Percentiles rank a stretch among this genome's conserved stretches.
These are phyloP conservation scores for Cephalotrichum gorgonifer DNA, from an alignment of 2,329 filamentous ascomycete genomes.

Conservation along the genomic window DNA sequence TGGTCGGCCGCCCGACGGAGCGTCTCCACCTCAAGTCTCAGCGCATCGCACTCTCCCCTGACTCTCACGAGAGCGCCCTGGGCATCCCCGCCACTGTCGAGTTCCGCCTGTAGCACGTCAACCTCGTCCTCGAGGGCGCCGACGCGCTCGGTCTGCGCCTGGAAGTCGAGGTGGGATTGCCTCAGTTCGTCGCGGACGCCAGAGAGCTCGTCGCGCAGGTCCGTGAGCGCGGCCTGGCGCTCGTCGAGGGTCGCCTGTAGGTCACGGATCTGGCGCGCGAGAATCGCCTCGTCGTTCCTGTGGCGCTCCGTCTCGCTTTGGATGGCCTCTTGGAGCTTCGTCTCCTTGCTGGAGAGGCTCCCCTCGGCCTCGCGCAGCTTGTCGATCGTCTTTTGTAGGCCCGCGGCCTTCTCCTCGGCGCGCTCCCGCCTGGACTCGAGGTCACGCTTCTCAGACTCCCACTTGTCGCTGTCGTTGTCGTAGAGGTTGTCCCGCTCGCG, in stretches of 20 bases:
- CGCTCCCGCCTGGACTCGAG: conserved; percentile 56
- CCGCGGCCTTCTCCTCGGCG: conserved; percentile 56
- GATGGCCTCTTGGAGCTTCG: conserved; percentile 55
- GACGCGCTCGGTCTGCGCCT: conserved; percentile 52
- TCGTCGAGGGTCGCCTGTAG: conserved; percentile 61
- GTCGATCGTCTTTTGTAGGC: conserved; percentile 61
- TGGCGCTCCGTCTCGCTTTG: conserved; percentile 61
- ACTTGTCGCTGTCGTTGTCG: conserved; percentile 61
- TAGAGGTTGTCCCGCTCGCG: conserved; percentile 61
- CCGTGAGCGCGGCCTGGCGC: conserved; percentile 55
- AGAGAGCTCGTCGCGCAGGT: conserved; percentile 56
- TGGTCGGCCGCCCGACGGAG: conserved; percentile 15
- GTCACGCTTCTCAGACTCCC: conserved; percentile 56
- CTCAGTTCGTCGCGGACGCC: conserved; percentile 59
- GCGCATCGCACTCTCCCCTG: conserved; percentile 16
- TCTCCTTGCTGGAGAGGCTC: conserved; percentile 56
- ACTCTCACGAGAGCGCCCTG: conserved; percentile 17
- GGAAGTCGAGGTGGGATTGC: conserved; percentile 53
- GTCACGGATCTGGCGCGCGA: conserved; percentile 65
- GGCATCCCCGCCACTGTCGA: conserved; percentile 55
- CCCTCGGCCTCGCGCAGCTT: conserved; percentile 59
- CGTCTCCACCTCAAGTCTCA: conserved; percentile 26
- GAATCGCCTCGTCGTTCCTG: conserved; percentile 56
- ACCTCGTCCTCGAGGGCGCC: conserved; percentile 65
- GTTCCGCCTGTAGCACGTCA: conserved; percentile 57